These are phyloP conservation scores for Neonectria magnoliae DNA, from an alignment of 2,329 filamentous ascomycete genomes.

Conservation along the genomic window DNA sequence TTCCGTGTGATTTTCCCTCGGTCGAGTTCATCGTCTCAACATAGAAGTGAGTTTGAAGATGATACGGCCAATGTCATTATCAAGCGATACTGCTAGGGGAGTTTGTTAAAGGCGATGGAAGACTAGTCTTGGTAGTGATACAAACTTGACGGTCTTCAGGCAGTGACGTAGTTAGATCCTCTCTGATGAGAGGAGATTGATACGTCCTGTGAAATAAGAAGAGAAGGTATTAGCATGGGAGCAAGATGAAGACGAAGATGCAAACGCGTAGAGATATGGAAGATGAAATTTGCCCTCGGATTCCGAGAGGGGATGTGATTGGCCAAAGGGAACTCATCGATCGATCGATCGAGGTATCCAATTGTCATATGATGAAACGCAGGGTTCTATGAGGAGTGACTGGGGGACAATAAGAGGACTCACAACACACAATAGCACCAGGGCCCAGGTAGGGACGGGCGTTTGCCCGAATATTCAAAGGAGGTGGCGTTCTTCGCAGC, in stretches of 20 bases:
- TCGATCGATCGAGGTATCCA: constrained; percentile 47
- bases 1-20: constrained; percentile 35
- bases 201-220: neutral
- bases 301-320: constrained; percentile 34
- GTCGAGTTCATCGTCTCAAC: constrained; percentile 43
- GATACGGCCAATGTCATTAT: constrained; percentile 1
- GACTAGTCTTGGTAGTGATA: neutral
- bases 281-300: constrained; percentile 20
- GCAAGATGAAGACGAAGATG: constrained; percentile 9
- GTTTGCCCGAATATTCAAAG: too few species aligned
- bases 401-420: constrained; percentile 25
- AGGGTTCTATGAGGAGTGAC: constrained; percentile 17
- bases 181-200: neutral
- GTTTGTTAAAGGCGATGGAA: neutral
- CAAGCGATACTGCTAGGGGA: neutral
- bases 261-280: neutral
- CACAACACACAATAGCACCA: constrained; percentile 14
- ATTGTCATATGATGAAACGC: constrained; percentile 41
- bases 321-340: constrained; percentile 35
- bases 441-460: neutral
- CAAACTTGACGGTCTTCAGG: neutral
- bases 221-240: constrained; percentile 24
- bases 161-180: neutral
- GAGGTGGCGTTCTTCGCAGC: neutral
- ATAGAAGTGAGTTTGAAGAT: constrained; percentile 12